Percentiles rank a stretch among this genome's conserved stretches.
These are phyloP conservation scores for Tilletia horrida DNA, from an alignment of 1,284 basidiomycete species.

Conservation along the genomic window DNA sequence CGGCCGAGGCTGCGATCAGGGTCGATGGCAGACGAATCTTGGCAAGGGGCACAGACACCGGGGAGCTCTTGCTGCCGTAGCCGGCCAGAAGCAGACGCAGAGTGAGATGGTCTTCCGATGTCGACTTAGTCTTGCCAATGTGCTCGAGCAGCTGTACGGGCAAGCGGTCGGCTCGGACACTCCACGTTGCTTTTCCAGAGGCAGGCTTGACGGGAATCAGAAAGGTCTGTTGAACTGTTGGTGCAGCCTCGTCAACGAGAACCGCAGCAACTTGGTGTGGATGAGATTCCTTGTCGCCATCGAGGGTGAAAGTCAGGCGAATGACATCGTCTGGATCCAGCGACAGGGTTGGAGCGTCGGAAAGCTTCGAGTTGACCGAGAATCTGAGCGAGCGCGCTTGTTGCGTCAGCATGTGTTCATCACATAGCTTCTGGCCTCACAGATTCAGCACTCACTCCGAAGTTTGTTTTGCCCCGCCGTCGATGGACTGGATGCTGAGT, in stretches of 20 bases:
- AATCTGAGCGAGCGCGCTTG: background rate
- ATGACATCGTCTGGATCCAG: slow-evolving; percentile 39
- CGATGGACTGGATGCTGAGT: slow-evolving; percentile 16
- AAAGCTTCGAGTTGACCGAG: slow-evolving; percentile 1
- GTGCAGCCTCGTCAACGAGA: slow-evolving; percentile 24
- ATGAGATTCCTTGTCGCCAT: slow-evolving; percentile 23
- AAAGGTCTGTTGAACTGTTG: slow-evolving; percentile 25
- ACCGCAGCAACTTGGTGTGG: slow-evolving; percentile 38
- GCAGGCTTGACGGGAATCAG: slow-evolving; percentile 33
- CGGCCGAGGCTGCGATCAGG: slow-evolving; percentile 19
- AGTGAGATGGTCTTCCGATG: slow-evolving; percentile 23
- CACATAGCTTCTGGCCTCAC: background rate
- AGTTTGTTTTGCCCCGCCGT: slow-evolving; percentile 9
- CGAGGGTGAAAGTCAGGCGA: slow-evolving; percentile 31
- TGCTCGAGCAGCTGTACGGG: slow-evolving; percentile 11
- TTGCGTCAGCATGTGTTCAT: background rate
- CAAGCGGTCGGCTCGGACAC: slow-evolving; percentile 21
- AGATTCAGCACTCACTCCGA: background rate
- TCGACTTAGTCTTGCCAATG: slow-evolving; percentile 8
- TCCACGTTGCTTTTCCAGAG: slow-evolving; percentile 37
- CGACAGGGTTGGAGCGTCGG: slow-evolving; percentile 10
- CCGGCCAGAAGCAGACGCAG: slow-evolving; percentile 13
- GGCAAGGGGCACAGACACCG: slow-evolving; percentile 19
- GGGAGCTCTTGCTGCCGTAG: background rate
- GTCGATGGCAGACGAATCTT: slow-evolving; percentile 20